These are phyloP conservation scores for Pichia exigua DNA, from an alignment of 805 yeast genomes.

Conservation along the genomic window DNA sequence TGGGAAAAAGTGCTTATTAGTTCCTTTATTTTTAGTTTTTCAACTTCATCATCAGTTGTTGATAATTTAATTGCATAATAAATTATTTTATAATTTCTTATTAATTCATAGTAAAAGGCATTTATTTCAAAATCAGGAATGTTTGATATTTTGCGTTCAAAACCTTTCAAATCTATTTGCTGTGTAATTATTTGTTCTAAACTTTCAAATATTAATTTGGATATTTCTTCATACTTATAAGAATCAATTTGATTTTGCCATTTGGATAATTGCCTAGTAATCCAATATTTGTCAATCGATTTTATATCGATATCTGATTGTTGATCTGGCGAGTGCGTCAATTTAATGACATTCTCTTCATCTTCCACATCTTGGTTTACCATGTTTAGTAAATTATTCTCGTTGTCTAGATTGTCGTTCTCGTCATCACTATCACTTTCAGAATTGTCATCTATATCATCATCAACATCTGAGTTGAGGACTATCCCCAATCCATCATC, in stretches of 20 bases:
- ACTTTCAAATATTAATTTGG: slow-evolving; percentile 33
- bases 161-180: slow-evolving; percentile 31
- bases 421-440: slow-evolving; percentile 11
- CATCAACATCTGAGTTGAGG: slow-evolving; percentile 32
- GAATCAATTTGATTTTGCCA: slow-evolving; percentile 31
- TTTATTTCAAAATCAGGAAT: slow-evolving; percentile 45
- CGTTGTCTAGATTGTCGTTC: slow-evolving; percentile 11
- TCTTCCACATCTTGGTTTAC: slow-evolving; percentile 22
- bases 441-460: slow-evolving; percentile 25
- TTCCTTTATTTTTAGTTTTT: slow-evolving; percentile 31
- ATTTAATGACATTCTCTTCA: slow-evolving; percentile 14
- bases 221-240: slow-evolving; percentile 27
- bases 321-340: slow-evolving; percentile 9
- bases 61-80: slow-evolving; percentile 26
- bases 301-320: slow-evolving; percentile 10
- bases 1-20: slow-evolving; percentile 40
- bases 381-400: slow-evolving; percentile 15
- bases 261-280: slow-evolving; percentile 41
- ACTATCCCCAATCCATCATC: slow-evolving; percentile 29
- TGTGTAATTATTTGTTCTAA: slow-evolving; percentile 29
- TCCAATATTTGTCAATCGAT: slow-evolving; percentile 36
- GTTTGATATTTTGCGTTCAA: slow-evolving; percentile 48
- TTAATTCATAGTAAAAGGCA: slow-evolving; percentile 39
- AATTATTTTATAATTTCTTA: slow-evolving; percentile 33
- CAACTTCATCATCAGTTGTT: slow-evolving; percentile 17